Base-by-base conservation (phyloP, 2,329 filamentous ascomycete species). In the Xylaria multiplex region DNA sequence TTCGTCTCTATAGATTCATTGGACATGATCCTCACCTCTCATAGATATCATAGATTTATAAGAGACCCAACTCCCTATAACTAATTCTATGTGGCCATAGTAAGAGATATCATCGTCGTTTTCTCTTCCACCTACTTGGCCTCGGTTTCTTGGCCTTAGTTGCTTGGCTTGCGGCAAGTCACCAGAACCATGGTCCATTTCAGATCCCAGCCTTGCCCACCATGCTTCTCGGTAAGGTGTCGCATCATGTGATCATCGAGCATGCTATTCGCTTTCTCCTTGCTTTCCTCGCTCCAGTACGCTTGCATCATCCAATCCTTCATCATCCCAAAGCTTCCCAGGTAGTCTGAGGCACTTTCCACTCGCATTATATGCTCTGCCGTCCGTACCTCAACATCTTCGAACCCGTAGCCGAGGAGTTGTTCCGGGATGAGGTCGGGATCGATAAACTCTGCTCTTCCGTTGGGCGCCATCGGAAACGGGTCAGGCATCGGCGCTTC, bases 191-290 rank as follows among this genome's bases (percentile, higher is more conserved):
- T 67, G 7, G 72, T 71, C 77, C 79, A 81, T 11, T 70, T 73
- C 45, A 77, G 14, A 53, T 80, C 75, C 79, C 79, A 81, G 1
- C 76, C 75, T 13, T 72, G 56, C 0, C 73, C 73, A 1, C 68
- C 70, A 59, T 83, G 76, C 72, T 82, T 84, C 48, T 80, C 76
- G 56, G 76, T 75, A 45, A 84, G 62, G 68, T 80, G 76, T 45
- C 71, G 72, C 70, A 71, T 45, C 11, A 75, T 73, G 42, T 72
- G 69, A 6, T 67, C 67, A 22, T 70, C 75, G 14, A 84, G 45
- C 71, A 80, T 42, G 22, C 58, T 73, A 60, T 72, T 74, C 0
- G 81, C 78, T 70, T 82, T 81, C 1, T 78, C 76, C 67, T 75
- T 71, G 66, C 72, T 69, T 70, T 82, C 79, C 68, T 82, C 80